Evolutionary conservation across 2,329 filamentous ascomycete genomes (phyloP), one percentile per base, ranked within the genome.

Genomic region (Colletotrichum brevisporum): DNA sequence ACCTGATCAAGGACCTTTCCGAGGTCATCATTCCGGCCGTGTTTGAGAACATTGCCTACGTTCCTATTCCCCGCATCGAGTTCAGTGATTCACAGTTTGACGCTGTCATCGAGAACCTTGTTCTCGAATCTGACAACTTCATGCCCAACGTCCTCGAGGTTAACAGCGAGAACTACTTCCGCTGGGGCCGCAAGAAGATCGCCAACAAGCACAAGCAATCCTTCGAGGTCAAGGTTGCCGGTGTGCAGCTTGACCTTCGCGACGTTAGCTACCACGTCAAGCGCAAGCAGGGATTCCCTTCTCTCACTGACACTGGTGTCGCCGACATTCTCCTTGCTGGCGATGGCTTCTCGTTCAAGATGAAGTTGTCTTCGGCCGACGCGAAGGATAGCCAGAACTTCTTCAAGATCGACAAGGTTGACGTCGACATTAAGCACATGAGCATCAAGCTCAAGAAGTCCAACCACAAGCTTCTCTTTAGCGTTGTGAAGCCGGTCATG

Each of bases 221-320:
- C 2, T 76, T 95, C 73, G 94, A 96, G 85, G 86, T 98, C 71
- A 92, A 94, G 71, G 92, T 96, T 3, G 92, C 93, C 26, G 95
- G 96, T 61, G 88, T 99, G 48, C 96, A 99, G 85, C 94, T 95
- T 85, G 96, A 99, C 74, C 86, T 98, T 52, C 89, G 88, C 72
- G 94, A 97, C 77, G 94, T 99, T 71, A 94, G 93, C 80, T 98
- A 95, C 87, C 95, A 98, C 81, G 87, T 99, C 82, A 96, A 96
- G 84, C 93, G 92, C 83, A 98, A 99, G 89, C 85, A 94, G 76
- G 95, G 96, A 9, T 98, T 98, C 86, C 95, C 95, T 3, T 88
- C 91, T 15, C 85, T 98, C 79, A 94, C 90, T 18, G 96, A 99
- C 78, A 92, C 89, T 53, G 96, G 96, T 84, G 86, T 98, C 39